Percentiles rank a stretch among this genome's conserved stretches.
Conservation (phyloP, 1,284 basidiomycete genomes). For the Waitea zeae region DNA sequence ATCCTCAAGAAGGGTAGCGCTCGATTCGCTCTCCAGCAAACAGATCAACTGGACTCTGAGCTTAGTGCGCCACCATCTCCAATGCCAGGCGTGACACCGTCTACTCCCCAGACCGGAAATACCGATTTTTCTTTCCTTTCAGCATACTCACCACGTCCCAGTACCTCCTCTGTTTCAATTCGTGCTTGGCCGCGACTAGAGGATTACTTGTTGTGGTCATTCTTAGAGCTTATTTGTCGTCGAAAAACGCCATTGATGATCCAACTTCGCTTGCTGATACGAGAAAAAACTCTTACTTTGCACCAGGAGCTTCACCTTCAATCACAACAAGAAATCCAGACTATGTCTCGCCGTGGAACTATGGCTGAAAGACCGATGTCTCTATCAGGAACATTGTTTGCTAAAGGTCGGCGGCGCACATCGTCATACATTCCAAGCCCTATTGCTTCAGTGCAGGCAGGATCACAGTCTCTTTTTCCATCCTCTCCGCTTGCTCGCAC, state of each 20-base stretch:
- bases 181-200: constrained; percentile 31
- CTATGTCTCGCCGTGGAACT: constrained; percentile 22
- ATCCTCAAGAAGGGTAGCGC: constrained; percentile 41
- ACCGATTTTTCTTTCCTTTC: not conserved
- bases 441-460: not conserved
- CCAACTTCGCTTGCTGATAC: constrained; percentile 44
- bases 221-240: constrained; percentile 48
- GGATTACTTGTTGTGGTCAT: constrained; percentile 63
- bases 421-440: not conserved
- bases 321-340: constrained; percentile 18
- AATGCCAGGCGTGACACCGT: constrained; percentile 11
- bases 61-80: constrained; percentile 28
- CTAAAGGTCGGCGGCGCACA: too few species aligned
- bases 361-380: not conserved
- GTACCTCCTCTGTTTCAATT: too few species aligned
- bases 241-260: constrained; percentile 46
- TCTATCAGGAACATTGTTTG: too few species aligned
- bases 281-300: constrained; percentile 37
- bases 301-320: constrained; percentile 26
- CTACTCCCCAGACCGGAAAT: not conserved
- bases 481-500: not conserved
- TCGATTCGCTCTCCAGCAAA: constrained; percentile 25
- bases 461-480: not conserved
- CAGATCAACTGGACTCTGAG: constrained; percentile 21
- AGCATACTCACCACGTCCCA: constrained; percentile 1